Evolutionary conservation across 2,329 filamentous ascomycete genomes (phyloP).

Genomic region (Sclerotinia glacialis): DNA sequence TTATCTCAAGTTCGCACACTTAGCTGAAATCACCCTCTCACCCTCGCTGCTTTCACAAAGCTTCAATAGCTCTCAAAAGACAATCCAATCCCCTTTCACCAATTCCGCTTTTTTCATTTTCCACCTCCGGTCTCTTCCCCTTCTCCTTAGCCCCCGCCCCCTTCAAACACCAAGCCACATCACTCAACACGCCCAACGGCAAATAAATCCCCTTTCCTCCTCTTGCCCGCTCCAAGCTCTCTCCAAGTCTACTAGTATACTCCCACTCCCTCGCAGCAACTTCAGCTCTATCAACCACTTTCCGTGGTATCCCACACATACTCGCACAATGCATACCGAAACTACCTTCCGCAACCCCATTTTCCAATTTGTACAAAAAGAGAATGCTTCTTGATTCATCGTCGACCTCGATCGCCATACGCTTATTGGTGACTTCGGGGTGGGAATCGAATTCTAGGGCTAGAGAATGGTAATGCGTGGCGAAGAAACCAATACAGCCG

Average conservation of each 20-base stretch:
- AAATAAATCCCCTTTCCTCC: slow-evolving; percentile 67
- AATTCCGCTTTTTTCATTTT: slow-evolving; percentile 43
- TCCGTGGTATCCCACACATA: slow-evolving; percentile 89
- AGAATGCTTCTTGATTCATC: slow-evolving; percentile 82
- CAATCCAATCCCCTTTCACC: slow-evolving; percentile 55
- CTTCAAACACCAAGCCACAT: slow-evolving; percentile 74
- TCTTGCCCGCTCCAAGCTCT: slow-evolving; percentile 60
- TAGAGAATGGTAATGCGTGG: slow-evolving; percentile 94
- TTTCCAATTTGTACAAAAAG: slow-evolving; percentile 91
- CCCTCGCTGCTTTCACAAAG: slow-evolving; percentile 45
- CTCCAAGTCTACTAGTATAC: slow-evolving; percentile 85
- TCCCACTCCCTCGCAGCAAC: slow-evolving; percentile 90
- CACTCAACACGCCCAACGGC: slow-evolving; percentile 81
- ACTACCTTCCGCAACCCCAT: slow-evolving; percentile 90
- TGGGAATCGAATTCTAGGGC: slow-evolving; percentile 87
- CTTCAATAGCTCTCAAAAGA: slow-evolving; percentile 58
- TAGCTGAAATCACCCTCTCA: too few relatives aligned
- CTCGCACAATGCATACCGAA: slow-evolving; percentile 99
- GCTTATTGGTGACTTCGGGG: slow-evolving; percentile 78
- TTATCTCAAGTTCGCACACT: neutral
- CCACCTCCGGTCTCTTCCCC: slow-evolving; percentile 43
- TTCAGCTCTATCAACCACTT: slow-evolving; percentile 83
- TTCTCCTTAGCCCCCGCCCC: slow-evolving; percentile 45
- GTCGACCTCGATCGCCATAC: slow-evolving; percentile 95
- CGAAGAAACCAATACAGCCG: slow-evolving; percentile 93